phyloP scores from a whole-genome alignment of 257 asterid species.

The Jaltomata sinuosa region DNA sequence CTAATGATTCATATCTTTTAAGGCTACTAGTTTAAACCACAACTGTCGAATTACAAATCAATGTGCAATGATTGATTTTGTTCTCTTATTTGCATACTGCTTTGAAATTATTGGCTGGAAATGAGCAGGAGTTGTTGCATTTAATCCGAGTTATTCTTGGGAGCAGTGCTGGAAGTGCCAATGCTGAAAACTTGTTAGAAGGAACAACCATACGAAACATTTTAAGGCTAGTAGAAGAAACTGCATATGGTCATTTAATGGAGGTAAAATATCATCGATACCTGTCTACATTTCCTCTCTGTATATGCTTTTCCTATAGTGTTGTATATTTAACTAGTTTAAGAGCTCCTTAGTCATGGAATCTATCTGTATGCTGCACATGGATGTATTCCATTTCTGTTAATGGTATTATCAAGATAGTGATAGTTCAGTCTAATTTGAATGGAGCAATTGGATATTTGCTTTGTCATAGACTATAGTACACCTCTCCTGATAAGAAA shows the following conservation, averaged over 20 bases:
- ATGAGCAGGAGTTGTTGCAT: slow-evolving; percentile 47
- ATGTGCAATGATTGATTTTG: not conserved
- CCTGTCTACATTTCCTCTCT: not conserved
- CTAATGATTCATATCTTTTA: not conserved
- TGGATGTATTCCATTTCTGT: not conserved
- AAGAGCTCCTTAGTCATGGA: not conserved
- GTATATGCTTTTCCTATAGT: not conserved
- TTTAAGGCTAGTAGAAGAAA: slow-evolving; percentile 53
- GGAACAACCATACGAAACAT: slow-evolving; percentile 24
- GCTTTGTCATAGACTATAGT: not conserved
- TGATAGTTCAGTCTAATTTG: not conserved
- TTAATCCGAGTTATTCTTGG: slow-evolving; percentile 69
- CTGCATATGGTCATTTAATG: slow-evolving; percentile 86
- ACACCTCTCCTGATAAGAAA: not conserved
- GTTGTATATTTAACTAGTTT: not conserved
- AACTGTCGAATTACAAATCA: not conserved
- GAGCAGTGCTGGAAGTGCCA: slow-evolving; percentile 23
- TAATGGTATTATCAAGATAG: not conserved
- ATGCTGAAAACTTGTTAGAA: slow-evolving; percentile 37
- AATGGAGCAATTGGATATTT: not conserved
- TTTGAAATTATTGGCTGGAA: slow-evolving; percentile 63
- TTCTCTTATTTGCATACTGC: slow-evolving; percentile 56
- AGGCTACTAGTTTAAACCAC: not conserved
- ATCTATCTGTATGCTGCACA: not conserved
- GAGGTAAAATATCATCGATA: slow-evolving; percentile 46